phyloP scores from a whole-genome alignment of 768 basidiomycete species.

The Krasilnikovozyma curviuscula region DNA sequence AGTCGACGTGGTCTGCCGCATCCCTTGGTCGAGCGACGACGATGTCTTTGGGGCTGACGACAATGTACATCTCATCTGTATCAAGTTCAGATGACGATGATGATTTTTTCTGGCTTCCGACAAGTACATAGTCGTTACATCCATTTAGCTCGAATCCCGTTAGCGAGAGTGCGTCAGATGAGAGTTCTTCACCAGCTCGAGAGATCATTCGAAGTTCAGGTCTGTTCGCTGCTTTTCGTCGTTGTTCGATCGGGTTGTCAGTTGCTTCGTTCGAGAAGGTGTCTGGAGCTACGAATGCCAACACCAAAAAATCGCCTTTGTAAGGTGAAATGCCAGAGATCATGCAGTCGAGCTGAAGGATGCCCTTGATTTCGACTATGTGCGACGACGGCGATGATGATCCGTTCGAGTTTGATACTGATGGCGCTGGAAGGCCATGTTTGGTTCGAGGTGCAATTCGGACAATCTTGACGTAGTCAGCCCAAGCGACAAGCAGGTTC shows the following conservation, averaged over 20 bases:
- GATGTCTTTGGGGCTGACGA: constrained; percentile 67
- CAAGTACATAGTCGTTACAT: constrained; percentile 76
- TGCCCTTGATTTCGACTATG: constrained; percentile 69
- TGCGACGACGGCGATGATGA: constrained; percentile 34
- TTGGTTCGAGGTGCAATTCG: constrained; percentile 32
- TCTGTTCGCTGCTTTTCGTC: constrained; percentile 66
- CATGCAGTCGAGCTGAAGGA: constrained; percentile 89
- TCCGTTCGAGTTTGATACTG: background rate
- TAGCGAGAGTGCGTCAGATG: constrained; percentile 63
- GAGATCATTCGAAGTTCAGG: constrained; percentile 88
- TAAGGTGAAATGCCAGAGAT: constrained; percentile 76
- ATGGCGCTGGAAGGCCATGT: background rate
- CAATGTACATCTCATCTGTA: constrained; percentile 45
- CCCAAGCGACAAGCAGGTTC: constrained; percentile 82
- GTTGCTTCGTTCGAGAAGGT: constrained; percentile 50
- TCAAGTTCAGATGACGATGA: background rate
- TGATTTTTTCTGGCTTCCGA: constrained; percentile 14
- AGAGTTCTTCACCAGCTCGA: constrained; percentile 66
- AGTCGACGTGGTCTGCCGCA: constrained; percentile 68
- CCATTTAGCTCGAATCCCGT: constrained; percentile 48
- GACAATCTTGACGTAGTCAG: constrained; percentile 64
- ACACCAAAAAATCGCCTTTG: constrained; percentile 43
- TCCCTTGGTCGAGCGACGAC: constrained; percentile 77
- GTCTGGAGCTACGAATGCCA: constrained; percentile 71
- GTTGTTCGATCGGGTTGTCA: constrained; percentile 50